A percentile compares a stretch with the other conserved stretches of the same genome.
Conservation (phyloP, 805 yeast species). For the Wickerhamomyces hampshirensis region DNA sequence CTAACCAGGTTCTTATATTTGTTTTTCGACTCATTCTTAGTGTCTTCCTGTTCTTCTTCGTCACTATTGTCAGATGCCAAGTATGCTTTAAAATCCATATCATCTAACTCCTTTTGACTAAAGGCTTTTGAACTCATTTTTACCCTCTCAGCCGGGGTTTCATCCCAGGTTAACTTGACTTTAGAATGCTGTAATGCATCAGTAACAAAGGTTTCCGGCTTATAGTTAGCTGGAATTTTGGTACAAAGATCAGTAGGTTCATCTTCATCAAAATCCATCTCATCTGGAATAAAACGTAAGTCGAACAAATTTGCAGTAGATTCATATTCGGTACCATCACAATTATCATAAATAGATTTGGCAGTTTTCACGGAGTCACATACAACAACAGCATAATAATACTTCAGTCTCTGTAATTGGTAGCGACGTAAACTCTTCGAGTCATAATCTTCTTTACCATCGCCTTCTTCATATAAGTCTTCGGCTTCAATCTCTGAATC, state of each 20-base stretch:
- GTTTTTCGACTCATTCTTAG: constrained; percentile 35
- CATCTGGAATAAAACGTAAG: constrained; percentile 88
- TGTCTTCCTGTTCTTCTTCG: constrained; percentile 34
- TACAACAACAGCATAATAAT: constrained; percentile 84
- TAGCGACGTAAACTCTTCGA: constrained; percentile 79
- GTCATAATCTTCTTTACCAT: constrained; percentile 80
- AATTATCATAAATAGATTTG: constrained; percentile 68
- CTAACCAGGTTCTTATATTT: constrained; percentile 61
- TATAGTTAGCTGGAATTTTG: constrained; percentile 70
- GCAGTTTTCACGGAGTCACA: constrained; percentile 78
- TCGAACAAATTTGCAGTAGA: constrained; percentile 94
- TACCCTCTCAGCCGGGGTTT: constrained; percentile 87
- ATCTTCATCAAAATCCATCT: constrained; percentile 78
- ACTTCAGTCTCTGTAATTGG: constrained; percentile 88
- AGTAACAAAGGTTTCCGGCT: constrained; percentile 78
- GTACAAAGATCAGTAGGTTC: constrained; percentile 70
- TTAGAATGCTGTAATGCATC: constrained; percentile 96
- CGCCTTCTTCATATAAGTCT: constrained; percentile 72
- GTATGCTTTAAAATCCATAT: constrained; percentile 89
- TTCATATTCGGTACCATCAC: constrained; percentile 95
- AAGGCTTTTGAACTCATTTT: constrained; percentile 76
- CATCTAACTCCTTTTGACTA: constrained; percentile 82
- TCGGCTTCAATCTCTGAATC: constrained; percentile 59
- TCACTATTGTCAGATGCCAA: constrained; percentile 74
- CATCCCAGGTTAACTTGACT: constrained; percentile 97